phyloP scores from a whole-genome alignment of 495 filamentous ascomycete genomes.

The Tuber aestivum region DNA sequence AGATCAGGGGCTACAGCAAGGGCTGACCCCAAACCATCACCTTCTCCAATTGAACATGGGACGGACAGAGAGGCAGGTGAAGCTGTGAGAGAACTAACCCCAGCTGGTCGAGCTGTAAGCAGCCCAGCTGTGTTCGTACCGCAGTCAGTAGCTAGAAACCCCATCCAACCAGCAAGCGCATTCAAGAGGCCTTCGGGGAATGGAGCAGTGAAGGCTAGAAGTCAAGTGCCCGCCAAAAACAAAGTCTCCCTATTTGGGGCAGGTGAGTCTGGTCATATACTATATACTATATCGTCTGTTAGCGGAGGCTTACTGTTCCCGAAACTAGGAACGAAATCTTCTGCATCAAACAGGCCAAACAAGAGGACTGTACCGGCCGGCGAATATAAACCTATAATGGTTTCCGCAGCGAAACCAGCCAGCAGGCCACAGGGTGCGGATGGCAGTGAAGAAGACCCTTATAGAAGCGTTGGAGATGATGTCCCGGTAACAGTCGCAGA shows the following conservation, averaged over 20 bases:
- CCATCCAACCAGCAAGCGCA: slow-evolving; percentile 38
- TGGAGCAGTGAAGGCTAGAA: slow-evolving; percentile 7
- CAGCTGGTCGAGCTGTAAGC: slow-evolving; percentile 6
- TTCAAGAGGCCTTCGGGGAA: slow-evolving; percentile 26
- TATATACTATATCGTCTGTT: neutral
- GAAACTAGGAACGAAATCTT: slow-evolving; percentile 25
- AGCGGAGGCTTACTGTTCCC: slow-evolving; percentile 4
- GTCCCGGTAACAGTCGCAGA: neutral
- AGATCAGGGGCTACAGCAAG: slow-evolving; percentile 24
- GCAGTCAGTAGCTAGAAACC: slow-evolving; percentile 39
- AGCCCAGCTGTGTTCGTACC: slow-evolving; percentile 35
- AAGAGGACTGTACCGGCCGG: slow-evolving; percentile 21
- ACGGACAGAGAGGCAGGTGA: neutral
- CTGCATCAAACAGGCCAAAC: slow-evolving; percentile 15
- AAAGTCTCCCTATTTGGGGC: slow-evolving; percentile 40
- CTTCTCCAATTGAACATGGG: slow-evolving; percentile 3
- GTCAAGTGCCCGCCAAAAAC: slow-evolving; percentile 23
- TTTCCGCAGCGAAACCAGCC: slow-evolving; percentile 27
- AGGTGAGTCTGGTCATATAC: slow-evolving; percentile 10
- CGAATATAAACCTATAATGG: slow-evolving; percentile 42
- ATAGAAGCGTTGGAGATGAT: neutral
- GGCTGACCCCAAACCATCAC: slow-evolving; percentile 10
- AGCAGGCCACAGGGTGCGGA: slow-evolving; percentile 17
- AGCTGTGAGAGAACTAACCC: slow-evolving; percentile 8
- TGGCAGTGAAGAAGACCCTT: slow-evolving; percentile 6